Conservation (phyloP, 129 eudicot species). For the Centaurea solstitialis region DNA sequence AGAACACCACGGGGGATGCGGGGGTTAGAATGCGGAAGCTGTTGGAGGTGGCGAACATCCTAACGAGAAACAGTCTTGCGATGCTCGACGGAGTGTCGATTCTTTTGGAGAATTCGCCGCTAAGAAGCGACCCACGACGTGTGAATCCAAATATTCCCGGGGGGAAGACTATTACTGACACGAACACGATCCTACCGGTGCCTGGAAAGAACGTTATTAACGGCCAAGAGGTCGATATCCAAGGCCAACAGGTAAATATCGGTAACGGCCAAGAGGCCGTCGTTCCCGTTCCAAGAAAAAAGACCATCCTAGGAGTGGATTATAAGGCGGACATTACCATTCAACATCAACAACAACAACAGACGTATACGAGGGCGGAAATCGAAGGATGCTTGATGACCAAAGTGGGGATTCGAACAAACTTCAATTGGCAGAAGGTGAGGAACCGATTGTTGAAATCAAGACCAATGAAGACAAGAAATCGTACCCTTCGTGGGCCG, state of each 20-base stretch:
- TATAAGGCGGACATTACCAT: background rate
- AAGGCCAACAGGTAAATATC: background rate
- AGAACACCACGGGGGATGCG: constrained; percentile 36
- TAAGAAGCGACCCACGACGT: background rate
- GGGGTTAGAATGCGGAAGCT: constrained; percentile 36
- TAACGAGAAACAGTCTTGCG: constrained; percentile 53
- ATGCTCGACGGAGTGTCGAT: constrained; percentile 32
- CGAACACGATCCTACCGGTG: too few relatives aligned
- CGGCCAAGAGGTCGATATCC: too few relatives aligned
- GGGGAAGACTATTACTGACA: too few relatives aligned
- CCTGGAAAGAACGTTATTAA: too few relatives aligned
- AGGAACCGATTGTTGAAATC: background rate
- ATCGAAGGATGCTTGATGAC: constrained; percentile 40
- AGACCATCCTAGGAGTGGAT: background rate
- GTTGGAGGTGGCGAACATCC: constrained; percentile 33
- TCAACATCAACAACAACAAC: background rate
- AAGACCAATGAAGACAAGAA: background rate
- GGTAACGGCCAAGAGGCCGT: background rate
- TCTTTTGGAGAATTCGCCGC: constrained; percentile 17
- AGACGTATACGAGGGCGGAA: constrained; percentile 2
- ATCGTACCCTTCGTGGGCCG: constrained; percentile 39
- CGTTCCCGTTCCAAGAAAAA: background rate
- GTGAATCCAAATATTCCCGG: background rate
- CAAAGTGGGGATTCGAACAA: constrained; percentile 10
- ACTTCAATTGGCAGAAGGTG: constrained; percentile 15